Conservation (phyloP, 768 basidiomycete genomes). For the Mycena sanguinolenta region DNA sequence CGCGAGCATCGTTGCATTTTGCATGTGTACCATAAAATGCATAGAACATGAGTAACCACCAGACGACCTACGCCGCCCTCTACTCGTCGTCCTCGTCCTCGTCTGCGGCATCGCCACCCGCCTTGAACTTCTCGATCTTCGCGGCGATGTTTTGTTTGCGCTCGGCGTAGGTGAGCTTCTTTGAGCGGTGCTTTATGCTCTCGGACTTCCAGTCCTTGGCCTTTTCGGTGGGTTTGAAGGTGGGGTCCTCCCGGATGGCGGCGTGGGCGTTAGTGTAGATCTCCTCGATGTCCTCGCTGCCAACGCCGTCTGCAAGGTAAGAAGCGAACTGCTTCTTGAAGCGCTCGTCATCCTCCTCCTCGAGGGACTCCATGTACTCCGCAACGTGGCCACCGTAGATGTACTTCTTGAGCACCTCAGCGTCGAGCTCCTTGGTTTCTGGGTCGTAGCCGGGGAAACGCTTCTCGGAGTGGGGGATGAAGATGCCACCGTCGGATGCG, state of each 20-base stretch:
- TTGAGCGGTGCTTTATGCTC: constrained; percentile 74
- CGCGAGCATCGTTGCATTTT: constrained; percentile 11
- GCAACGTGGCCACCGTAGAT: constrained; percentile 98
- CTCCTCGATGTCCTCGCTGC: constrained; percentile 97
- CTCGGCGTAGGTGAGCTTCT: constrained; percentile 81
- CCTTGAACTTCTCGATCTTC: constrained; percentile 94
- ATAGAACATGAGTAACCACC: constrained; percentile 18
- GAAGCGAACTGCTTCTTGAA: constrained; percentile 98
- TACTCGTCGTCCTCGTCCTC: constrained; percentile 82
- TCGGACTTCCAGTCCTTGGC: constrained; percentile 93
- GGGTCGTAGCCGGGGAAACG: constrained; percentile 98
- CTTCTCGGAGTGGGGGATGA: constrained; percentile 97
- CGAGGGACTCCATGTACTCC: constrained; percentile 99
- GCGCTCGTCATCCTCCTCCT: constrained; percentile 99
- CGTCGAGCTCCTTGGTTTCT: constrained; percentile 92
- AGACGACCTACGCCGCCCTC: constrained; percentile 38
- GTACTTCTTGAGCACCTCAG: constrained; percentile 96
- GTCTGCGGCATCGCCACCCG: constrained; percentile 69
- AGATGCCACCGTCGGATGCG: constrained; percentile 97
- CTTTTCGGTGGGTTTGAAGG: constrained; percentile 92
- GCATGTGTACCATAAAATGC: constrained; percentile 24
- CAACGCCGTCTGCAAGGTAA: constrained; percentile 95
- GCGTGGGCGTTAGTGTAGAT: constrained; percentile 94
- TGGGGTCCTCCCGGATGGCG: constrained; percentile 95
- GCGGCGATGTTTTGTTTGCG: constrained; percentile 84